phyloP scores from a whole-genome alignment of 108 stramenopile species.

The Cylindrotheca fusiformis region DNA sequence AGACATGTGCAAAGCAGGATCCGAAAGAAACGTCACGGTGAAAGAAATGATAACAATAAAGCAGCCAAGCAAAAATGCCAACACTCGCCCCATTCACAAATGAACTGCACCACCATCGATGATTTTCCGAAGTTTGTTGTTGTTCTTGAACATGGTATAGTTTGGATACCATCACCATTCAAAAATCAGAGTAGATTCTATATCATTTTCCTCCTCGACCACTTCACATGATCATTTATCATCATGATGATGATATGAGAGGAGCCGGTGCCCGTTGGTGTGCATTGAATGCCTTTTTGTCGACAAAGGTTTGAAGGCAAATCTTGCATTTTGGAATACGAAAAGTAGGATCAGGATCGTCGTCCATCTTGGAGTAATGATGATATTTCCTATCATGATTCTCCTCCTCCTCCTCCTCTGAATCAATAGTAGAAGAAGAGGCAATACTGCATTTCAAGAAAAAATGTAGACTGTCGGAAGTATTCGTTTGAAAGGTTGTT shows the following conservation, averaged over 20 bases:
- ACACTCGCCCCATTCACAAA: slow-evolving; percentile 71
- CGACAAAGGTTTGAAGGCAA: not conserved
- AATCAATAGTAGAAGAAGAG: no score
- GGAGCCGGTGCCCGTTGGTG: not conserved
- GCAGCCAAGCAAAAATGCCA: slow-evolving; percentile 46
- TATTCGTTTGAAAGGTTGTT: not conserved
- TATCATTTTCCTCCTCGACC: no score
- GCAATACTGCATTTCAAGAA: not conserved
- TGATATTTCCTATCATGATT: no score
- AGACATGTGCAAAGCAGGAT: not conserved
- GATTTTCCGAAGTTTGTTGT: slow-evolving; percentile 92
- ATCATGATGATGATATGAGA: not conserved
- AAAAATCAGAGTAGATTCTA: no score
- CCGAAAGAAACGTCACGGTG: not conserved
- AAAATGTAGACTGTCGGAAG: slow-evolving; percentile 5
- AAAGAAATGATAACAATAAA: not conserved
- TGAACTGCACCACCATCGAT: slow-evolving; percentile 95
- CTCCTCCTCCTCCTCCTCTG: no score
- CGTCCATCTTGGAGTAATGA: not conserved
- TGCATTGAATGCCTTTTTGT: not conserved
- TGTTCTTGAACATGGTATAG: no score
- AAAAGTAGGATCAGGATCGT: not conserved
- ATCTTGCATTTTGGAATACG: not conserved
- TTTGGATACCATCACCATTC: no score
- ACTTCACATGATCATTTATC: no score